A percentile compares a stretch with the other conserved stretches of the same genome.
Conservation (phyloP, 306 rosid species). For the Canavalia gladiata region DNA sequence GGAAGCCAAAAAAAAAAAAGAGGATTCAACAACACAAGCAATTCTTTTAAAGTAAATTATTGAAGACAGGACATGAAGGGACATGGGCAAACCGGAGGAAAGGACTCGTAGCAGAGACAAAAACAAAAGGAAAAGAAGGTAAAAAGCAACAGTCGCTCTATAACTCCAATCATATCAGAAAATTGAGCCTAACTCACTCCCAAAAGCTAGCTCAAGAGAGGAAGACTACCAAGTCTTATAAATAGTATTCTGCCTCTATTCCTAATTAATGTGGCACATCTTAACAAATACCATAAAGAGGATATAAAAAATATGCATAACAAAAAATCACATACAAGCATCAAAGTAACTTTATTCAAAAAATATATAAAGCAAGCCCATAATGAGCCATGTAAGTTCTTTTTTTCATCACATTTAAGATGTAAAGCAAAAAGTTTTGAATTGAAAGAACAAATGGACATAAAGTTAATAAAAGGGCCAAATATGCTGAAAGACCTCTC, state of each 20-base stretch:
- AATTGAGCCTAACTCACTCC: too few species aligned
- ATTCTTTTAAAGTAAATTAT: not conserved
- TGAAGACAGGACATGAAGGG: not conserved
- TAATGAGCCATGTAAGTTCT: not conserved
- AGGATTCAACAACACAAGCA: not conserved
- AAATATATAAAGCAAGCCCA: not conserved
- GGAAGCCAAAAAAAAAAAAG: conserved; percentile 9
- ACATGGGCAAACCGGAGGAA: not conserved
- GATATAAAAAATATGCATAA: not conserved
- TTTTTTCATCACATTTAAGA: not conserved
- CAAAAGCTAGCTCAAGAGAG: too few species aligned
- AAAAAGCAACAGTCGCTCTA: not conserved
- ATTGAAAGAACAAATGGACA: conserved; percentile 25
- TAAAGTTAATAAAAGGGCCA: not conserved
- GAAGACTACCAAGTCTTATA: too few species aligned
- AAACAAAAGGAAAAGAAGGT: not conserved
- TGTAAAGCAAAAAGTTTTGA: conserved; percentile 16
- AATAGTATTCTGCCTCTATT: too few species aligned
- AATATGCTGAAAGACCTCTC: not conserved
- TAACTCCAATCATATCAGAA: not conserved
- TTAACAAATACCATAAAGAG: not conserved
- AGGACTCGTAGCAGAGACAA: conserved; percentile 25
- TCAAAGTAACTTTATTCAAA: not conserved
- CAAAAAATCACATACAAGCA: not conserved
- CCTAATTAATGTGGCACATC: too few species aligned